Evolutionary conservation across 352 stramenopile species (phyloP).

Genomic region (Phytophthora uliginosa): DNA sequence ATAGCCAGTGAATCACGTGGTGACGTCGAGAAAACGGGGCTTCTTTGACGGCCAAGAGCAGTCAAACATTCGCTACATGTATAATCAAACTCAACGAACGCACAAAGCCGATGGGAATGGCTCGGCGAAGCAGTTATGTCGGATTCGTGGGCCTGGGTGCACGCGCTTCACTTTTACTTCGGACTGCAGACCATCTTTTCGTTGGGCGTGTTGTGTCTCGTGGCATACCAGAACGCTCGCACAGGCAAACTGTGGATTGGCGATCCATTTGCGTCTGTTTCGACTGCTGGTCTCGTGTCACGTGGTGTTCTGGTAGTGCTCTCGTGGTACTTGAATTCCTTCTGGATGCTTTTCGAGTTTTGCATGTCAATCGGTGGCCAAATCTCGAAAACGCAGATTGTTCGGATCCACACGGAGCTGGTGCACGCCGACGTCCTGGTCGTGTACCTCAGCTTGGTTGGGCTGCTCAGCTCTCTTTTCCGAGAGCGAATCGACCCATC

Average conservation of each 20-base stretch:
- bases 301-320: constrained; percentile 34
- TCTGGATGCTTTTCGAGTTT: constrained; percentile 51
- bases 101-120: constrained; percentile 28
- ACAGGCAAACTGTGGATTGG: constrained; percentile 53
- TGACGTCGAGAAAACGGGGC: constrained; percentile 34
- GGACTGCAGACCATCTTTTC: constrained; percentile 40
- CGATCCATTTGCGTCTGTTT: constrained; percentile 53
- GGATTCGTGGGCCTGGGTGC: constrained; percentile 51
- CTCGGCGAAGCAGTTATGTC: constrained; percentile 31
- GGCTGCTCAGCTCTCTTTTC: constrained; percentile 27
- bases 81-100: constrained; percentile 25
- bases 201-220: constrained; percentile 35
- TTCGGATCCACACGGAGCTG: constrained; percentile 36
- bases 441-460: constrained; percentile 34
- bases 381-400: constrained; percentile 28
- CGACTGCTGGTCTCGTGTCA: constrained; percentile 26
- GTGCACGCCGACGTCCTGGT: constrained; percentile 47
- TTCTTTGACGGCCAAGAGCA: constrained; percentile 47
- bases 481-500: constrained; percentile 39
- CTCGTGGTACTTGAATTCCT: constrained; percentile 45
- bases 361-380: constrained; percentile 24
- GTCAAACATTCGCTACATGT: constrained; percentile 39
- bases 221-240: constrained; percentile 35
- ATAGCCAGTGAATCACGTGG: constrained; percentile 33
- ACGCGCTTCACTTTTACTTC: constrained; percentile 46